Base-by-base conservation (phyloP, 1,284 basidiomycete genomes). In the Trichosporon ovoides region DNA sequence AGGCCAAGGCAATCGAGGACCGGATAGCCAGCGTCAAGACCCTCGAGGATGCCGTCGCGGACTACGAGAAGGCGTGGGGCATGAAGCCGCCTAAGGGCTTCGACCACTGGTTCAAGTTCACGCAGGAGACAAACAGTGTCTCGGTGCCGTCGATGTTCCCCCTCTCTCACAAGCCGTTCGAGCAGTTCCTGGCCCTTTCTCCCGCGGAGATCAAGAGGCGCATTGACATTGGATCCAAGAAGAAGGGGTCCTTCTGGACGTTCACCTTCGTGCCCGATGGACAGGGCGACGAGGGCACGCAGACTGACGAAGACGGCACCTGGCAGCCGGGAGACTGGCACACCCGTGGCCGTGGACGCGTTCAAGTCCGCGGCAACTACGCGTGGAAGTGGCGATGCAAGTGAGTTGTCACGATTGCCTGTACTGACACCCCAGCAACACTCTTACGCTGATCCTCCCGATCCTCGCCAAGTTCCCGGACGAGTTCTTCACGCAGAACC, bases 61-160 rank as follows among this genome's bases (percentile, higher is more conserved):
- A 74, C 59, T 75, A 77, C 57, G 49, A 56, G 37, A 34, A 55
- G 22, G 66, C 63, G 0, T 74, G 66, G 34, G 61, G 63, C 10
- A 68, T 73, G 66, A 53, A 63, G 31, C 72, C 75, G 13, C 73
- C 75, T 1, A 61, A 61, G 35, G 73, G 72, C 2, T 75, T 75
- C 50, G 69, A 72, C 10, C 20, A 40, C 10, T 76, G 74, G 74
- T 74, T 66, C 58, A 55, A 61, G 13, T 76, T 72, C 55, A 68
- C 71, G 7, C 64, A 63, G 2, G 35, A 40, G 10, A 49, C 60
- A 1, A 49, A 54, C 37, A 61, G 67, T 6, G 57, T 67, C 4
- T 51, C 64, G 1, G 57, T 61, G 1, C 58, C 72, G 5, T 68
- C 68, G 6, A 59, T 73, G 48, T 57, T 70, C 9, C 68, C 71